Evolutionary conservation across 2,329 filamentous ascomycete genomes (phyloP).

Genomic region (Aureobasidium melanogenum): DNA sequence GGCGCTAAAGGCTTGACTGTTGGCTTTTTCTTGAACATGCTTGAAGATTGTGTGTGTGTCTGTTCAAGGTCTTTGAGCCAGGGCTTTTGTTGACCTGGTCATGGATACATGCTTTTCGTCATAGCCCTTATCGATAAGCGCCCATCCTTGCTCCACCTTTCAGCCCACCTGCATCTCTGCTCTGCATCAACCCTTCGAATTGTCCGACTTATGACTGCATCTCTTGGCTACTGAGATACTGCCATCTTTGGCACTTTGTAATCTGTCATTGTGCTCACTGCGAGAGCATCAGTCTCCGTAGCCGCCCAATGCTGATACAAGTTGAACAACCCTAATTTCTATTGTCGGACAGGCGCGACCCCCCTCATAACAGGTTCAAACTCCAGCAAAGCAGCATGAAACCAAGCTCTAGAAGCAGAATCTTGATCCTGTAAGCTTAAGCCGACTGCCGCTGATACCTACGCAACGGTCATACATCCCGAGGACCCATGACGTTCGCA

Average conservation of each 20-base stretch:
- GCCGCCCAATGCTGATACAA: neutral
- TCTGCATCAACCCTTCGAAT: neutral
- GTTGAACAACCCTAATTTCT: neutral
- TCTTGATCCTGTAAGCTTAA: neutral
- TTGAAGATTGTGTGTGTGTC: neutral
- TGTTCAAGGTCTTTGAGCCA: neutral
- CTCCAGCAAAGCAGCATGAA: neutral
- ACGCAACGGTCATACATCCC: neutral
- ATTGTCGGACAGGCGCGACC: neutral
- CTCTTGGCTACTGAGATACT: neutral
- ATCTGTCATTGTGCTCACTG: neutral
- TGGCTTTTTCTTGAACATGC: slow-evolving; percentile 32
- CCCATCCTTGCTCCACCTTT: neutral
- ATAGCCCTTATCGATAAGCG: slow-evolving; percentile 4
- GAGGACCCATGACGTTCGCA: neutral
- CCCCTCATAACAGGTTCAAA: neutral
- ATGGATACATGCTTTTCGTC: neutral
- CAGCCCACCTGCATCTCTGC: neutral
- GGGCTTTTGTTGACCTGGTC: neutral
- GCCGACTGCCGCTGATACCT: neutral
- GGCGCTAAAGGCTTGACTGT: slow-evolving; percentile 55
- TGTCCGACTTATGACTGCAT: neutral
- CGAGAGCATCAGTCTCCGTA: neutral
- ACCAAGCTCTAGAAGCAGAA: neutral
- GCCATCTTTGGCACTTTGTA: neutral